phyloP scores from a whole-genome alignment of 2,329 filamentous ascomycete genomes.

The Harringtonia aguacate region DNA sequence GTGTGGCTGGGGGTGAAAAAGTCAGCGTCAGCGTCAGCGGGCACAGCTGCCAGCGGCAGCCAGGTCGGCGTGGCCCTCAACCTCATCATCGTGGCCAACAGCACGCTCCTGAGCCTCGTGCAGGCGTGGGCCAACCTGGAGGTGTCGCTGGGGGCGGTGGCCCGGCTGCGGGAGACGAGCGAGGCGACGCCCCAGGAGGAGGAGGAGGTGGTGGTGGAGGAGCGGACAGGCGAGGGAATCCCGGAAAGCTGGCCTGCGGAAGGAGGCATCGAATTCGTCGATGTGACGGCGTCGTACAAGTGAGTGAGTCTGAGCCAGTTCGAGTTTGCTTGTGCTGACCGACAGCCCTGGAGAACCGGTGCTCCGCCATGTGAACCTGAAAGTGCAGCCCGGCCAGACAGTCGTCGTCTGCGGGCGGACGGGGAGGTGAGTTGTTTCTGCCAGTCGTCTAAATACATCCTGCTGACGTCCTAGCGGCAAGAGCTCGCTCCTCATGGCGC shows the following conservation, averaged over 20 bases:
- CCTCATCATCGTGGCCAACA: conserved; percentile 22
- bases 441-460: neutral
- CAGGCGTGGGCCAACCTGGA: conserved; percentile 23
- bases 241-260: conserved; percentile 16
- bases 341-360: conserved; percentile 11
- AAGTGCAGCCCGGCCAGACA: conserved; percentile 30
- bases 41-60: conserved; percentile 15
- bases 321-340: too few relatives aligned
- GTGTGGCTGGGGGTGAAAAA: conserved; percentile 16
- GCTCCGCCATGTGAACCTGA: conserved; percentile 16
- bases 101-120: conserved; percentile 22
- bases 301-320: conserved; percentile 4
- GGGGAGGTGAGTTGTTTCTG: conserved; percentile 25
- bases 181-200: conserved; percentile 17
- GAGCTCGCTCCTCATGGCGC: conserved; percentile 30
- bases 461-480: conserved; percentile 20
- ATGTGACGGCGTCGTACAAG: conserved; percentile 20
- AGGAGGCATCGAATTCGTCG: conserved; percentile 16
- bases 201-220: conserved; percentile 15
- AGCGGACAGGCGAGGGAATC: neutral
- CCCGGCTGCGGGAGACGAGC: conserved; percentile 14
- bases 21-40: neutral
- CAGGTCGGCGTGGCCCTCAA: conserved; percentile 25
- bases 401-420: conserved; percentile 43
- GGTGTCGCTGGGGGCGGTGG: conserved; percentile 23